phyloP scores from a whole-genome alignment of 2,329 filamentous ascomycete species.

The Aspergillus sp. region DNA sequence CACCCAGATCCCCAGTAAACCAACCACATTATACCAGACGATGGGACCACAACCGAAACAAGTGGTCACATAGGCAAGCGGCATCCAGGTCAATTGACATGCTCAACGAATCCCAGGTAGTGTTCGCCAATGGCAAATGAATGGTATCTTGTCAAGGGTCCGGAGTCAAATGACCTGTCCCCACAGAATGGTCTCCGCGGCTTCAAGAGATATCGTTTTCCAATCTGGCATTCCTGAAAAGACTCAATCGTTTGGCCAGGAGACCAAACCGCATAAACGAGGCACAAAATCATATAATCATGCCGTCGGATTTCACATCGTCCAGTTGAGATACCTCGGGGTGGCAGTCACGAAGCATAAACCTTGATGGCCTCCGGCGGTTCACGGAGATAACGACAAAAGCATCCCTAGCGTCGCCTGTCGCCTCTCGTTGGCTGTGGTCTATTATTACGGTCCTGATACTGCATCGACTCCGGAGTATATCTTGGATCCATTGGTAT shows the following conservation, averaged over 20 bases:
- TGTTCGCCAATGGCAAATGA: constrained; percentile 8
- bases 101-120: constrained; percentile 3
- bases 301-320: constrained; percentile 7
- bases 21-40: constrained; percentile 8
- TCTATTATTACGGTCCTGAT: constrained; percentile 29
- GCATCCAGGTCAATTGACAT: constrained; percentile 6
- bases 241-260: no score
- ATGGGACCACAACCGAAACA: neutral
- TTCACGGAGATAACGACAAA: neutral
- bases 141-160: constrained; percentile 12
- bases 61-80: constrained; percentile 6
- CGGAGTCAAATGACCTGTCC: constrained; percentile 10
- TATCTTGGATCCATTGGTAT: constrained; percentile 37
- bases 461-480: constrained; percentile 26
- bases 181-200: constrained; percentile 9
- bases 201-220: constrained; percentile 11
- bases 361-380: constrained; percentile 4
- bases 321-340: no score
- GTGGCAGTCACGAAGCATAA: no score
- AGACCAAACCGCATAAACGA: neutral
- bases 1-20: constrained; percentile 11
- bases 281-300: constrained; percentile 3
- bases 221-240: constrained; percentile 5
- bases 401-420: constrained; percentile 24
- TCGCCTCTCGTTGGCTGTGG: constrained; percentile 31